Conservation (phyloP, 202 grass and related monocot genomes). For the Elaeis oleifera region DNA sequence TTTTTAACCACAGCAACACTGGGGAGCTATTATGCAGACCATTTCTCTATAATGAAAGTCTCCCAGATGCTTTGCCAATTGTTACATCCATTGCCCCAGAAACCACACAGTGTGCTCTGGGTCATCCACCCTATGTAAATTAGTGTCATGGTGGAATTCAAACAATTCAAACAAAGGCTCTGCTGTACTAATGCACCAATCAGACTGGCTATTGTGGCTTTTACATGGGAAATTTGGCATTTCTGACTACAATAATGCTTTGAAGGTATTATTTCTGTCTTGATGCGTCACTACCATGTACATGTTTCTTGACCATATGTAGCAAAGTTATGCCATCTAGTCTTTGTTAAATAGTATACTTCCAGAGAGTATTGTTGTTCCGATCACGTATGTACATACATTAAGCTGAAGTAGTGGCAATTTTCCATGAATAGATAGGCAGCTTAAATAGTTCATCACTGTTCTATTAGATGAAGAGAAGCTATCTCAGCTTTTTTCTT, state of each 20-base stretch:
- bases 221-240: conserved; percentile 60
- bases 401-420: too few relatives aligned
- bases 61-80: conserved; percentile 45
- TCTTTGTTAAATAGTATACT: too few relatives aligned
- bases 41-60: conserved; percentile 77
- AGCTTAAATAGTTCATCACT: too few relatives aligned
- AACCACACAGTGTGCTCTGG: conserved; percentile 67
- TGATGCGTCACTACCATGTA: too few relatives aligned
- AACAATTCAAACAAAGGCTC: conserved; percentile 4
- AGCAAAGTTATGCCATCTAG: too few relatives aligned
- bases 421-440: too few relatives aligned
- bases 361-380: too few relatives aligned
- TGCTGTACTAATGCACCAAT: conserved; percentile 72
- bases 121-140: conserved; percentile 72
- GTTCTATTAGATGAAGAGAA: too few relatives aligned
- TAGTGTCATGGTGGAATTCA: conserved; percentile 67
- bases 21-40: conserved; percentile 48
- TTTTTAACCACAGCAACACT: conserved; percentile 22
- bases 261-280: conserved; percentile 40
- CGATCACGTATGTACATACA: too few relatives aligned
- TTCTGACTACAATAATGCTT: conserved; percentile 78
- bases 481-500: too few relatives aligned
- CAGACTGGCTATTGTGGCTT: conserved; percentile 82
- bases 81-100: conserved; percentile 49
- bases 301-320: too few relatives aligned